Evolutionary conservation across 139 green algal species (phyloP).

Genomic region (Chlorella sorokiniana): DNA sequence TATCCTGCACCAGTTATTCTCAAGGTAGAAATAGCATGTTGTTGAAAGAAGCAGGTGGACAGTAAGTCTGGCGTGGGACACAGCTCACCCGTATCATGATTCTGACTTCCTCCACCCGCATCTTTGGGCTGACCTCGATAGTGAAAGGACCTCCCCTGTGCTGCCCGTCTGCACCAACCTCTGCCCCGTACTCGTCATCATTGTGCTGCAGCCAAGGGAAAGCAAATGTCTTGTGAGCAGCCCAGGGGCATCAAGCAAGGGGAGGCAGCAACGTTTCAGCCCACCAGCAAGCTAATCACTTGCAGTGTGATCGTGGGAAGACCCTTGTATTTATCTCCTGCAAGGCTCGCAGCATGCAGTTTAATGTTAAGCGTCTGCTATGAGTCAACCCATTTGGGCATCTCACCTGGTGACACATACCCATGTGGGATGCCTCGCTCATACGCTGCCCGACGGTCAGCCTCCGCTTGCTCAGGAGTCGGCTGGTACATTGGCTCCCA

Average conservation of each 20-base stretch:
- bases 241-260: too few species aligned
- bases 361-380: too few species aligned
- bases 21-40: not conserved
- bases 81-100: constrained; percentile 68
- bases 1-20: constrained; percentile 51
- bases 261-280: constrained; percentile 11
- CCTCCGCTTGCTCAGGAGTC: constrained; percentile 79
- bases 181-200: constrained; percentile 77
- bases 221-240: not conserved
- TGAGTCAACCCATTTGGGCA: too few species aligned
- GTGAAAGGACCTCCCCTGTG: constrained; percentile 84
- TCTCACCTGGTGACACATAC: constrained; percentile 71
- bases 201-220: constrained; percentile 64
- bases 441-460: constrained; percentile 75
- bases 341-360: too few species aligned
- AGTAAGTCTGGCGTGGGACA: not conserved
- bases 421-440: constrained; percentile 81
- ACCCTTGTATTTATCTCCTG: constrained; percentile 64
- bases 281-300: constrained; percentile 78
- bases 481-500: constrained; percentile 89
- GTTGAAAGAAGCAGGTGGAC: not conserved
- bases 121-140: constrained; percentile 70
- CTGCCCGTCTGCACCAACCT: constrained; percentile 53
- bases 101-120: constrained; percentile 83
- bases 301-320: constrained; percentile 71